Conservation (phyloP, 768 basidiomycete species). For the Hysterangium stoloniferum region DNA sequence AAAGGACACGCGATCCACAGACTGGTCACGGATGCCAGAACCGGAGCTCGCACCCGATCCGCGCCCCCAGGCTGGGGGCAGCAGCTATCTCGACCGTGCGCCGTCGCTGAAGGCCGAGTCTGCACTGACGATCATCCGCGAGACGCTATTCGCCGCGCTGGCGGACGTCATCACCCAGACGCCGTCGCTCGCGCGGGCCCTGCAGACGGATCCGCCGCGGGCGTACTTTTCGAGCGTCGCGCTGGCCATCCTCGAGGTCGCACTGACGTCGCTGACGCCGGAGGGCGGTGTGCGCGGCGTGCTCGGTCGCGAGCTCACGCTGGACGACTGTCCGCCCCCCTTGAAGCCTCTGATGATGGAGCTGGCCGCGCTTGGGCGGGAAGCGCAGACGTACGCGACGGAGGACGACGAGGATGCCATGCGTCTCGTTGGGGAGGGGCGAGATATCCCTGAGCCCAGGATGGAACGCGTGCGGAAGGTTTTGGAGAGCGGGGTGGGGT, state of each 20-base stretch:
- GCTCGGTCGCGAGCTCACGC: slow-evolving; percentile 46
- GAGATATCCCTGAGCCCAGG: slow-evolving; percentile 33
- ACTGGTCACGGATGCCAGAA: neutral
- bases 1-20: neutral
- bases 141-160: slow-evolving; percentile 78
- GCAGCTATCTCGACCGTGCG: neutral
- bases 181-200: slow-evolving; percentile 44
- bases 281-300: slow-evolving; percentile 45
- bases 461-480: slow-evolving; percentile 54
- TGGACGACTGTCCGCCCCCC: slow-evolving; percentile 51
- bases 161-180: slow-evolving; percentile 57
- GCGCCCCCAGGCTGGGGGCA: neutral
- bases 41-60: neutral
- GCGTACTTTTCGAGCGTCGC: slow-evolving; percentile 78
- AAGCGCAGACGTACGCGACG: slow-evolving; percentile 40
- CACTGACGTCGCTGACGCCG: slow-evolving; percentile 37
- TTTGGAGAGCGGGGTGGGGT: slow-evolving; percentile 53
- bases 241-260: slow-evolving; percentile 63
- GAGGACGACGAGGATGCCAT: slow-evolving; percentile 52
- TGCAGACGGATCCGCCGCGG: slow-evolving; percentile 55
- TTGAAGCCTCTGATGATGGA: slow-evolving; percentile 68
- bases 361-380: slow-evolving; percentile 45
- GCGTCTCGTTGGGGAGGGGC: slow-evolving; percentile 26
- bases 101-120: slow-evolving; percentile 32
- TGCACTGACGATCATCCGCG: slow-evolving; percentile 72